A percentile compares a stretch with the other conserved stretches of the same genome.
phyloP scores from a whole-genome alignment of 1,139 yeast species.

The Sugiyamaella paludigena region DNA sequence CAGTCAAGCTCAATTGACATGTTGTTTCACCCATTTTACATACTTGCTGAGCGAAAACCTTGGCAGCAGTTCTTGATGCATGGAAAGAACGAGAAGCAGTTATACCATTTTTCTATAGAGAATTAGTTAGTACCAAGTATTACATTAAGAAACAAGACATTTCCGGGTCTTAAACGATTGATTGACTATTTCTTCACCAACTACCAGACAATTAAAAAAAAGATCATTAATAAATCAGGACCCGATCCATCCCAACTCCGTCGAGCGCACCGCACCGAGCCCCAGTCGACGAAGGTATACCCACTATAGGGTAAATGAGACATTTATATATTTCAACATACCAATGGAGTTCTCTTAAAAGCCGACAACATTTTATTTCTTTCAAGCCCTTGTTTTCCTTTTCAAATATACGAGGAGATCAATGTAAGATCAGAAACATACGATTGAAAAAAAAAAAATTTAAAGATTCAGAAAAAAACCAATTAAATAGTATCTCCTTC shows the following conservation, averaged over 20 bases:
- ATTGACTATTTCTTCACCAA: too few species aligned
- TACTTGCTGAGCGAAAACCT: conserved; percentile 31
- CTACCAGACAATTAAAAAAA: too few species aligned
- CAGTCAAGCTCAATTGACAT: too few species aligned
- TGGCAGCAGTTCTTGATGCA: conserved; percentile 26
- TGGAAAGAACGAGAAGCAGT: conserved; percentile 28
- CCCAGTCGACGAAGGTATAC: too few species aligned
- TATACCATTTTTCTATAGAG: conserved; percentile 2
- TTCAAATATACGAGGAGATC: too few species aligned
- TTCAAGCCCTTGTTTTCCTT: background rate
- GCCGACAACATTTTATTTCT: conserved; percentile 26
- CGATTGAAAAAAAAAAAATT: background rate
- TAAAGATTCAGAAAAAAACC: background rate
- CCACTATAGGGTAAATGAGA: too few species aligned
- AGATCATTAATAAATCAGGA: background rate
- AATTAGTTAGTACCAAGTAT: background rate
- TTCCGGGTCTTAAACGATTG: too few species aligned
- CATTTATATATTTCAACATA: conserved; percentile 18
- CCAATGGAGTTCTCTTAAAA: conserved; percentile 28
- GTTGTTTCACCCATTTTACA: conserved; percentile 14
- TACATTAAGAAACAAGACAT: too few species aligned
- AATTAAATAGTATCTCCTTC: background rate
- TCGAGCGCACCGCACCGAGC: too few species aligned
- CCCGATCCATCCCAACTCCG: too few species aligned
- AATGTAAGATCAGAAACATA: too few species aligned